Evolutionary conservation across 805 yeast genomes (phyloP).

Genomic region (Pichia paraexigua): DNA sequence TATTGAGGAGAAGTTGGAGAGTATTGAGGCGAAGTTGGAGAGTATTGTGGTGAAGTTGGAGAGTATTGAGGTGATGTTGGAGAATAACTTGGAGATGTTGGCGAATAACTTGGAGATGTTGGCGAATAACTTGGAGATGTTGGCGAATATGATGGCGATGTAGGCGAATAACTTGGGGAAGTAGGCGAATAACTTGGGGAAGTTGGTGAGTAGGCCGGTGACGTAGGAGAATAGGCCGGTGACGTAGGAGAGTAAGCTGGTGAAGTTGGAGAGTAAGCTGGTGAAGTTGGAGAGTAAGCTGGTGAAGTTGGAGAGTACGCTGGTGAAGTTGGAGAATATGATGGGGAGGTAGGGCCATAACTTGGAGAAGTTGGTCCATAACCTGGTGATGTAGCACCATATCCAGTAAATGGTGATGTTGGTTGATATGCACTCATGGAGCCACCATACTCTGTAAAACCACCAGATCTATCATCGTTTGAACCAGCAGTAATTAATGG

Average conservation of each 20-base stretch:
- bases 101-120: conserved; percentile 60
- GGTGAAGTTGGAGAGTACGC: conserved; percentile 57
- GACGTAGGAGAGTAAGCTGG: conserved; percentile 66
- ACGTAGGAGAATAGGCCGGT: conserved; percentile 71
- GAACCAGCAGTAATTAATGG: conserved; percentile 86
- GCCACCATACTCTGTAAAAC: conserved; percentile 85
- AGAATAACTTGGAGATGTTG: conserved; percentile 72
- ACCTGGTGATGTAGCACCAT: conserved; percentile 40
- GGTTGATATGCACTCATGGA: conserved; percentile 34
- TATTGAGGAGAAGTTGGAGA: conserved; percentile 56
- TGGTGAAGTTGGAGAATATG: conserved; percentile 69
- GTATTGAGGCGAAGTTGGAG: conserved; percentile 69
- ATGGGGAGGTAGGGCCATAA: conserved; percentile 52
- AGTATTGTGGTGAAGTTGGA: conserved; percentile 67
- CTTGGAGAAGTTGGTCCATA: conserved; percentile 41
- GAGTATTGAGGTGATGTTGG: conserved; percentile 78
- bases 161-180: conserved; percentile 53
- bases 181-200: conserved; percentile 59
- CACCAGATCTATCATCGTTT: conserved; percentile 67
- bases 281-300: conserved; percentile 64
- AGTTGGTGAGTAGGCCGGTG: conserved; percentile 71
- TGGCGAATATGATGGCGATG: conserved; percentile 65
- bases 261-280: conserved; percentile 61
- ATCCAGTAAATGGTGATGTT: conserved; percentile 46
- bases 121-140: conserved; percentile 78